Evolutionary conservation across 139 green algal genomes (phyloP).

Genomic region (Picochlorum sp.): DNA sequence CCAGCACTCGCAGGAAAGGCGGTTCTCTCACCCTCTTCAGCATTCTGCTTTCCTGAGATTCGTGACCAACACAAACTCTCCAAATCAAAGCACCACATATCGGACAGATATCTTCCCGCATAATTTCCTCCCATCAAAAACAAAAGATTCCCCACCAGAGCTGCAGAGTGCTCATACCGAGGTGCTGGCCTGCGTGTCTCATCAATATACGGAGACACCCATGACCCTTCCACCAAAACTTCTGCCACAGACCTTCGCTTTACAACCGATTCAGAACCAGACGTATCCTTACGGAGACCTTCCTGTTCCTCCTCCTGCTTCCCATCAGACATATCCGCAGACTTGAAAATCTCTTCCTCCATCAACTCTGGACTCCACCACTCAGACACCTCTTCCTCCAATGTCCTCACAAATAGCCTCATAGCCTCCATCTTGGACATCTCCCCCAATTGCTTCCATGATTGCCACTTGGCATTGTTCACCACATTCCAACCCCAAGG

Average conservation of each 20-base stretch:
- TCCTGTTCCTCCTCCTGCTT: background rate
- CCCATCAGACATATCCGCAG: background rate
- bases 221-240: conserved; percentile 35
- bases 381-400: conserved; percentile 69
- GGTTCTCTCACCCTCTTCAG: background rate
- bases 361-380: conserved; percentile 39
- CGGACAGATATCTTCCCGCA: conserved; percentile 77
- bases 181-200: conserved; percentile 29
- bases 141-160: conserved; percentile 51
- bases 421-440: conserved; percentile 86
- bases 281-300: background rate
- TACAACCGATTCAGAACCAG: background rate
- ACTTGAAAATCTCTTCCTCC: background rate
- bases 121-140: conserved; percentile 83
- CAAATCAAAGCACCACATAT: conserved; percentile 79
- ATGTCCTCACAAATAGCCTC: conserved; percentile 80
- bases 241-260: conserved; percentile 28
- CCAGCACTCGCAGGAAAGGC: conserved; percentile 48
- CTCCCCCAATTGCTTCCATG: conserved; percentile 68
- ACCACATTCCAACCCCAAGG: conserved; percentile 85
- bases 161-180: conserved; percentile 75
- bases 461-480: conserved; percentile 73
- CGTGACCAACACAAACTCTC: conserved; percentile 56
- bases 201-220: conserved; percentile 33
- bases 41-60: background rate